Conservation (phyloP, 164 flowering plant genomes). For the Vitis rotundifolia region DNA sequence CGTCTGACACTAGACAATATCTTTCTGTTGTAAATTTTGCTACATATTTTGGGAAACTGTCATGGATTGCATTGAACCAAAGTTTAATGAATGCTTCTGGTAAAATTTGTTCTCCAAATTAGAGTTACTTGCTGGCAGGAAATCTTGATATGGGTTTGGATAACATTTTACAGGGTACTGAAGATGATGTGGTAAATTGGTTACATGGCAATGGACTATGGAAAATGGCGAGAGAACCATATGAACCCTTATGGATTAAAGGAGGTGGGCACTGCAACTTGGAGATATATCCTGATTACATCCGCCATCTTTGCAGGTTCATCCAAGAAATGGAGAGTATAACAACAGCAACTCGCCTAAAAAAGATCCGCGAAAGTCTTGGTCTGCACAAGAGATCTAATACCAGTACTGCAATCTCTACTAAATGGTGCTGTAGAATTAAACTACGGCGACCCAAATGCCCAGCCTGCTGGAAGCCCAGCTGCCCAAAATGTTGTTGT, state of each 20-base stretch:
- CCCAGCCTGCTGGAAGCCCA: slow-evolving; percentile 21
- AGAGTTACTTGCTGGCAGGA: not conserved
- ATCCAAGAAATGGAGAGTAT: slow-evolving; percentile 81
- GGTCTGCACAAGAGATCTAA: slow-evolving; percentile 19
- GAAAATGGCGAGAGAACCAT: slow-evolving; percentile 82
- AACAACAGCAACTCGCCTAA: slow-evolving; percentile 61
- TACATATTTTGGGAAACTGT: not conserved
- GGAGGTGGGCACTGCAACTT: slow-evolving; percentile 98
- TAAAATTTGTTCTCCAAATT: not conserved
- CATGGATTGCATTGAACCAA: not conserved
- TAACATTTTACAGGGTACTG: slow-evolving; percentile 73
- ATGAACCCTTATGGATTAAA: slow-evolving; percentile 93
- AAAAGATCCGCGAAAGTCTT: slow-evolving; percentile 56
- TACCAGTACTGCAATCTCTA: slow-evolving; percentile 5
- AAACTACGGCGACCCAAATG: slow-evolving; percentile 43
- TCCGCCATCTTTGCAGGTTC: slow-evolving; percentile 75
- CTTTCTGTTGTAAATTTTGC: not conserved
- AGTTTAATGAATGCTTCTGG: not conserved
- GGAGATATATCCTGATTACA: slow-evolving; percentile 93
- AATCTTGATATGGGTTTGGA: not conserved
- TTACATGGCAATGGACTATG: slow-evolving; percentile 82
- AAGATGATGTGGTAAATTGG: slow-evolving; percentile 94
- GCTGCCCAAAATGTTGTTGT: slow-evolving; percentile 17
- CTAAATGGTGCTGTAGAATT: slow-evolving; percentile 39
- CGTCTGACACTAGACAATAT: too few species aligned